Evolutionary conservation across 2,329 filamentous ascomycete species (phyloP), one percentile per base, ranked within the genome.

Genomic region (Hymenoscyphus linearis): DNA sequence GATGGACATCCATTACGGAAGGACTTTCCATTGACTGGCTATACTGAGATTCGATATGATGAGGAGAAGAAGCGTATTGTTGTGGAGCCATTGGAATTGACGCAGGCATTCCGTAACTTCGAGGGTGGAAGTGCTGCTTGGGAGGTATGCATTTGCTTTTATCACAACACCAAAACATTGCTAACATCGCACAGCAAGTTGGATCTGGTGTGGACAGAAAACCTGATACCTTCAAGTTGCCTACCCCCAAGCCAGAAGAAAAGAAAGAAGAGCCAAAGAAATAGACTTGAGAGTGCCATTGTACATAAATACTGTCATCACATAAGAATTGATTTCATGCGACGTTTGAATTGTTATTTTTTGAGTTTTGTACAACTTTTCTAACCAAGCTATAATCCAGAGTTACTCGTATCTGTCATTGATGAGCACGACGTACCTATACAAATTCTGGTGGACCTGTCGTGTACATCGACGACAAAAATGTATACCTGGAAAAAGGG

Each of bases 11-110:
- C 95, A 50, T 80, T 99, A 74, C 86, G 96, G 74, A 99, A 99
- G 81, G 95, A 99, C 75, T 99, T 99, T 80, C 95, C 95, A 25
- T 79, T 99, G 75, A 97, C 95, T 2, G 95, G 95, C 55, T 99
- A 99, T 81, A 99, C 95, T 36, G 96, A 99, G 80, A 89, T 99
- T 69, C 85, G 95, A 73, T 99, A 96, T 74, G 95, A 99, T 69
- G 95, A 99, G 79, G 96, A 99, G 84, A 99, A 97, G 90, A 99
- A 99, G 86, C 86, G 95, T 65, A 97, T 99, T 74, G 93, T 99
- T 64, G 93, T 96, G 35, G 96, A 99, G 82, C 95, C 96, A 47
- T 82, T 99, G 56, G 95, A 99, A 81, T 84, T 99, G 77, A 98
- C 95, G 14, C 95, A 99, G 78, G 95, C 96, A 7, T 99, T 96